Conservation (phyloP, 352 stramenopile genomes). For the Globisporangium heterothallicum region DNA sequence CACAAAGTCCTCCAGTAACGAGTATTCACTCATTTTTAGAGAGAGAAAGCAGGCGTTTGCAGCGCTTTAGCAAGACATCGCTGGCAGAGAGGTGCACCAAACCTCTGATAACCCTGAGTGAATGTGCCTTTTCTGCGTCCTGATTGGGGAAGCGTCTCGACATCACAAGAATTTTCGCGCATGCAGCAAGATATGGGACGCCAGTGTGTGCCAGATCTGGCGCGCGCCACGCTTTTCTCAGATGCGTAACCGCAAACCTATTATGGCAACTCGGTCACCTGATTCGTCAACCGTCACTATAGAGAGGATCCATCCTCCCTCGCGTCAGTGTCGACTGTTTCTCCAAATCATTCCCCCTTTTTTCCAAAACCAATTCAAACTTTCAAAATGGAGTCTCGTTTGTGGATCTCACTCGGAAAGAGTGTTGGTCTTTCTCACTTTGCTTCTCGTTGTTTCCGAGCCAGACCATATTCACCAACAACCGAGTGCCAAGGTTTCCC, state of each 20-base stretch:
- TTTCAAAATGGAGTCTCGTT: slow-evolving; percentile 5
- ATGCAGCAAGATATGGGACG: not conserved
- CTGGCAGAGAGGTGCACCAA: not conserved
- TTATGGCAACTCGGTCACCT: no score
- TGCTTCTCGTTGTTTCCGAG: not conserved
- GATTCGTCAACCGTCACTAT: no score
- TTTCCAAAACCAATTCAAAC: slow-evolving; percentile 9
- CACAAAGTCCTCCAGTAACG: not conserved
- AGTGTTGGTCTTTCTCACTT: slow-evolving; percentile 2
- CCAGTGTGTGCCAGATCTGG: slow-evolving; percentile 1
- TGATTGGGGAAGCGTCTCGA: not conserved
- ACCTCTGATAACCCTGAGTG: slow-evolving; percentile 7
- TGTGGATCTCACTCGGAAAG: not conserved
- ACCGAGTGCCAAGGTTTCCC: slow-evolving; percentile 7
- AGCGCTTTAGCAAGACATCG: no score
- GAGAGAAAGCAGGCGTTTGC: no score
- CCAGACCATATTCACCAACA: not conserved
- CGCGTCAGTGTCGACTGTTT: no score
- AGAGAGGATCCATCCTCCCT: no score
- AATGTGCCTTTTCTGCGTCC: not conserved
- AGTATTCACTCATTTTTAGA: no score
- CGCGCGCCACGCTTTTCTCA: no score
- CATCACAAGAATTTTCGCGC: slow-evolving; percentile 22
- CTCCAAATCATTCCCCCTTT: not conserved
- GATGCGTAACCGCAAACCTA: no score